Percentiles rank a stretch among this genome's conserved stretches.
These are phyloP conservation scores for Claviceps pazoutovae DNA, from an alignment of 2,329 filamentous ascomycete genomes.

Conservation along the genomic window DNA sequence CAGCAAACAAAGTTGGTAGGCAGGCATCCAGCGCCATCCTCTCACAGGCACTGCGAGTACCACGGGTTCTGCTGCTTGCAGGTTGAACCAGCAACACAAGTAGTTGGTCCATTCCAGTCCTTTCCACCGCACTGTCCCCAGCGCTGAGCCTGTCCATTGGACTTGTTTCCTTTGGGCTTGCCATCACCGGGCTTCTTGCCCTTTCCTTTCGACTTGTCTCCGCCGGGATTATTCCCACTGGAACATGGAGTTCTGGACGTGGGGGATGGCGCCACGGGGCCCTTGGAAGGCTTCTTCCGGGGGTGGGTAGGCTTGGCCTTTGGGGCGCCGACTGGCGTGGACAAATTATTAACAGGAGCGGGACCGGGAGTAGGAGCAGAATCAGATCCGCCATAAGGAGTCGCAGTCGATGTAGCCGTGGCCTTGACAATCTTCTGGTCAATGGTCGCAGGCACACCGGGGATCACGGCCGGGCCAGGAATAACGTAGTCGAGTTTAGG, in stretches of 20 bases:
- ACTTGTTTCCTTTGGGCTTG: background rate
- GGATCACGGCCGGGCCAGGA: conserved; percentile 17
- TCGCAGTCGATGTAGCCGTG: conserved; percentile 8
- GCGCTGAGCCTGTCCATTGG: background rate
- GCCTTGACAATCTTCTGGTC: conserved; percentile 13
- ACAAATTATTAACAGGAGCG: background rate
- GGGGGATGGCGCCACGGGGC: background rate
- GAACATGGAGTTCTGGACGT: background rate
- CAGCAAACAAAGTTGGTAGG: background rate
- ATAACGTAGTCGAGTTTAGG: conserved; percentile 15
- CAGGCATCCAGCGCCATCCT: background rate
- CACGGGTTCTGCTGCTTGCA: background rate
- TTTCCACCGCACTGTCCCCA: background rate
- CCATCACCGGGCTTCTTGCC: background rate
- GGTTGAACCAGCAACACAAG: background rate
- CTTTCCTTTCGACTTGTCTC: background rate
- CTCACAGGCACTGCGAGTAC: conserved; percentile 2
- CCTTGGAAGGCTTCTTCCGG: no score
- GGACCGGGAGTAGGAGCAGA: background rate
- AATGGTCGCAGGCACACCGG: conserved; percentile 14
- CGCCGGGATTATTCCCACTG: background rate
- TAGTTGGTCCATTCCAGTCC: background rate
- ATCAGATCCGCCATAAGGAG: background rate
- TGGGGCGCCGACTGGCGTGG: background rate
- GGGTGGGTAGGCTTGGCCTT: background rate